These are phyloP conservation scores for Calonectria naviculata DNA, from an alignment of 2,329 filamentous ascomycete genomes.

Conservation along the genomic window DNA sequence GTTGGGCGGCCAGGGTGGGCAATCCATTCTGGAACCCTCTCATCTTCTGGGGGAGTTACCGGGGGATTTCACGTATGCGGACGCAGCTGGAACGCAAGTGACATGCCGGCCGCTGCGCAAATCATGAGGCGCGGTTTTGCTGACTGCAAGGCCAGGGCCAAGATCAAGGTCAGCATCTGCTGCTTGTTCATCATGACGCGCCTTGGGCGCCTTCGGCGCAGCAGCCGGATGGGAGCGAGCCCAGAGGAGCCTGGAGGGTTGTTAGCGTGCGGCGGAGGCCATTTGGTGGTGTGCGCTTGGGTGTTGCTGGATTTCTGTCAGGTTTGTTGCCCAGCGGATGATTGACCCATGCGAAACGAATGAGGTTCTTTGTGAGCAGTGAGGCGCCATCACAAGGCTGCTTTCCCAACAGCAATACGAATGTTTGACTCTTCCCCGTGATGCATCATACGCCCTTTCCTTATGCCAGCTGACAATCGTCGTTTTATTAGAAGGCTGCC, in stretches of 20 bases:
- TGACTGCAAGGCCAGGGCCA: slow-evolving; percentile 6
- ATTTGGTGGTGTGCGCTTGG: neutral
- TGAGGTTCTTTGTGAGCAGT: neutral
- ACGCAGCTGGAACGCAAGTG: slow-evolving; percentile 17
- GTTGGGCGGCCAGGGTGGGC: neutral
- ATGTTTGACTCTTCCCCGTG: neutral
- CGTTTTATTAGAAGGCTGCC: neutral
- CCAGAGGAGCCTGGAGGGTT: neutral
- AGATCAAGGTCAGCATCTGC: neutral
- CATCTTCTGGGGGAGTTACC: slow-evolving; percentile 5
- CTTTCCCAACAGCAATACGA: neutral
- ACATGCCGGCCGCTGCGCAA: slow-evolving; percentile 16
- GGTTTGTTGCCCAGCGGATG: neutral
- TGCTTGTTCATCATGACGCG: slow-evolving; percentile 10
- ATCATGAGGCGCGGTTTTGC: slow-evolving; percentile 5
- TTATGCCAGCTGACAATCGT: neutral
- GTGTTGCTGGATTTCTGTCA: neutral
- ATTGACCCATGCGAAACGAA: neutral
- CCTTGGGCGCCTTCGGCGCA: slow-evolving; percentile 1
- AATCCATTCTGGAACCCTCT: slow-evolving; percentile 8
- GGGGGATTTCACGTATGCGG: slow-evolving; percentile 16
- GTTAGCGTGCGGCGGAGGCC: slow-evolving; percentile 3
- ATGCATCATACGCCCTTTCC: neutral
- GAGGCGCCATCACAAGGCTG: slow-evolving; percentile 14
- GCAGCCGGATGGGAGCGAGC: neutral